A percentile compares a stretch with the other conserved stretches of the same genome.
Evolutionary conservation across 345 rosid genomes (phyloP).

Genomic region (Euphorbia peplus): DNA sequence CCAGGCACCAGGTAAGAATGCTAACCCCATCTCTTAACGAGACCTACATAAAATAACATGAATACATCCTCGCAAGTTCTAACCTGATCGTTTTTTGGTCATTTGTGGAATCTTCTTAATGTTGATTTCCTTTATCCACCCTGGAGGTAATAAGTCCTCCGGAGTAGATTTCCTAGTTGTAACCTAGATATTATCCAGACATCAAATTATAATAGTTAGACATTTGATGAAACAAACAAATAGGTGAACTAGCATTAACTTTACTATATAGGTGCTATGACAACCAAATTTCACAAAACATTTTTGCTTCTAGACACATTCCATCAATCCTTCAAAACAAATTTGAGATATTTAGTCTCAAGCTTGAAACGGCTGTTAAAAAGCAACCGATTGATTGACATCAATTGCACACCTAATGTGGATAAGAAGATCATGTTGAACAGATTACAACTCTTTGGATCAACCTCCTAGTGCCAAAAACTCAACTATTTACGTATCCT

Average conservation of each 20-base stretch:
- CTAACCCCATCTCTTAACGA: neutral
- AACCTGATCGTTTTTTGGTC: conserved; percentile 35
- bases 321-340: no score
- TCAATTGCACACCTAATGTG: no score
- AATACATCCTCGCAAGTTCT: neutral
- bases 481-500: no score
- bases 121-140: conserved; percentile 41
- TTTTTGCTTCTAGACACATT: no score
- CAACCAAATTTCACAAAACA: neutral
- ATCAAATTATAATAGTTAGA: neutral
- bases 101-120: conserved; percentile 15
- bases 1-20: neutral
- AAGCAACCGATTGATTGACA: no score
- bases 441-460: no score
- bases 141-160: conserved; percentile 36
- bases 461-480: no score
- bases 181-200: conserved; percentile 28
- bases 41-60: neutral
- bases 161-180: conserved; percentile 16
- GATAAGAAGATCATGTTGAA: no score
- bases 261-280: neutral
- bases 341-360: no score
- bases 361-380: no score
- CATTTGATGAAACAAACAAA: neutral
- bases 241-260: neutral